Evolutionary conservation across 2,329 filamentous ascomycete genomes (phyloP).

Genomic region (Alternaria burnsii): DNA sequence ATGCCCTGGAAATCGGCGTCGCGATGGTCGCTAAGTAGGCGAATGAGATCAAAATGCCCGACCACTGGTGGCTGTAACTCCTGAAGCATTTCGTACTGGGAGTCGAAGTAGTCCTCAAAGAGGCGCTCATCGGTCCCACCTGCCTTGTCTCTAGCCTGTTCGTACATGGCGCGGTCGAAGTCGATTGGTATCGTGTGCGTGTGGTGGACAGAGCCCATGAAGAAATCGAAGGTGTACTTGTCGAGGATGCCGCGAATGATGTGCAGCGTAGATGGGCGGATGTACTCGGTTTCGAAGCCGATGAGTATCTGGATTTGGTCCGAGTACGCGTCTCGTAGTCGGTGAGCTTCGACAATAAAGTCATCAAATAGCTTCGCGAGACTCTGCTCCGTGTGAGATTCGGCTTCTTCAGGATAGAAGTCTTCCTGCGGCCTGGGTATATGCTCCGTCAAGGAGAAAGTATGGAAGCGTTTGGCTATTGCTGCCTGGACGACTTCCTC

Average conservation of each 20-base stretch:
- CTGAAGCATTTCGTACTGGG: conserved; percentile 81
- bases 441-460: conserved; percentile 91
- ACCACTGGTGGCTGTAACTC: conserved; percentile 78
- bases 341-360: conserved; percentile 78
- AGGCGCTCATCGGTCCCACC: conserved; percentile 69
- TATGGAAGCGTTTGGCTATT: conserved; percentile 78
- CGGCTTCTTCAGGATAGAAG: conserved; percentile 90
- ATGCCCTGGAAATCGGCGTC: conserved; percentile 67
- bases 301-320: conserved; percentile 79
- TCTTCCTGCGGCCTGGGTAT: conserved; percentile 85
- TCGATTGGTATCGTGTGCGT: conserved; percentile 88
- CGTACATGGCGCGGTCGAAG: conserved; percentile 75
- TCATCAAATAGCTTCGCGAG: conserved; percentile 66
- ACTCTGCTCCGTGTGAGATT: conserved; percentile 41
- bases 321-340: conserved; percentile 75
- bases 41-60: conserved; percentile 92
- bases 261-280: conserved; percentile 71
- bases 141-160: conserved; percentile 63
- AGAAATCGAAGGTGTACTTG: conserved; percentile 79
- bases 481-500: conserved; percentile 85
- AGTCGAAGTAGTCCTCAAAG: conserved; percentile 86
- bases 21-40: conserved; percentile 77
- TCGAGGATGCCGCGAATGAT: conserved; percentile 68
- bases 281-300: conserved; percentile 94
- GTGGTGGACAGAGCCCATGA: conserved; percentile 93